Evolutionary conservation across 208 protist species (phyloP).

Genomic region (Angomonas ambiguus): DNA sequence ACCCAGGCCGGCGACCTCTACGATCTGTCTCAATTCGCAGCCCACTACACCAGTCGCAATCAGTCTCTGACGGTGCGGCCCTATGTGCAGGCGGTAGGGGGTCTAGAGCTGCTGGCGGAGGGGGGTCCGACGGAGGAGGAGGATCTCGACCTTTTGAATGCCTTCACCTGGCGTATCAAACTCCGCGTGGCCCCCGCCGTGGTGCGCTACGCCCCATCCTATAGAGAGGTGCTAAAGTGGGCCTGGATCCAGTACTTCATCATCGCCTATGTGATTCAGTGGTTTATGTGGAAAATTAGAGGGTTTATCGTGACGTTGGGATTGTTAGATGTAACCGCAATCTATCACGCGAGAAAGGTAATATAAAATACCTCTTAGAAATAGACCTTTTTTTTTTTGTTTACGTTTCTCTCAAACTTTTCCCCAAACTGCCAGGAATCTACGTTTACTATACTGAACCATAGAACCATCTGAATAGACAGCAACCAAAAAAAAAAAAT

Average conservation of each 20-base stretch:
- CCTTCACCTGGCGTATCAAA: conserved; percentile 65
- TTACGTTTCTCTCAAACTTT: no score
- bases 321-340: conserved; percentile 44
- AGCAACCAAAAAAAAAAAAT: no score
- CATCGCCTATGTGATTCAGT: conserved; percentile 68
- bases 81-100: conserved; percentile 32
- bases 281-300: conserved; percentile 67
- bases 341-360: conserved; percentile 23
- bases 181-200: conserved; percentile 48
- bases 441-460: neutral
- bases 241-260: conserved; percentile 82
- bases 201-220: conserved; percentile 59
- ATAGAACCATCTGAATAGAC: neutral
- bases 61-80: conserved; percentile 42
- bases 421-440: no score
- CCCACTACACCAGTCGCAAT: conserved; percentile 48
- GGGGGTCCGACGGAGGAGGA: conserved; percentile 36
- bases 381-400: conserved; percentile 2
- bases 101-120: conserved; percentile 37
- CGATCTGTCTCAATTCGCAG: conserved; percentile 47
- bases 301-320: conserved; percentile 52
- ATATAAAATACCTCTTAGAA: neutral
- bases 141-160: conserved; percentile 52
- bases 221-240: conserved; percentile 70
- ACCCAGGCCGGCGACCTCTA: conserved; percentile 39